Evolutionary conservation across 2,329 filamentous ascomycete species (phyloP).

Genomic region (Rhinocladiella similis): DNA sequence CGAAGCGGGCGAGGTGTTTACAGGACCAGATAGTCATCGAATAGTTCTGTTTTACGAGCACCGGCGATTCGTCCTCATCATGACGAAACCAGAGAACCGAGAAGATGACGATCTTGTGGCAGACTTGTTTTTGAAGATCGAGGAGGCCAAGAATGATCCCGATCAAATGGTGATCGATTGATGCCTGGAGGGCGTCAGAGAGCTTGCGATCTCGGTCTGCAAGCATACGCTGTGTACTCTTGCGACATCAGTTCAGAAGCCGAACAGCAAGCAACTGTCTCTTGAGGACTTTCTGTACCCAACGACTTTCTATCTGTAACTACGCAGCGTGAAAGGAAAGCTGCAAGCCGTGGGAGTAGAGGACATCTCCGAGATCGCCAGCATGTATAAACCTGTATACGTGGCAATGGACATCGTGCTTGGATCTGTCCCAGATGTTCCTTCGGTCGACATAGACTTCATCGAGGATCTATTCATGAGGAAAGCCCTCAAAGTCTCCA

Average conservation of each 20-base stretch:
- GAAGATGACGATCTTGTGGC: constrained; percentile 13
- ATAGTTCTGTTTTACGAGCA: constrained; percentile 8
- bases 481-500: constrained; percentile 12
- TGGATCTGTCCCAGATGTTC: background rate
- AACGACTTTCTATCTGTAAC: constrained; percentile 12
- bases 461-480: constrained; percentile 13
- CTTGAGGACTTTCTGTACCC: constrained; percentile 14
- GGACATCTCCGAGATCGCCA: background rate
- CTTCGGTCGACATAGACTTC: too few relatives aligned
- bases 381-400: background rate
- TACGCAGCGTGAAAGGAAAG: constrained; percentile 2
- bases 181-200: constrained; percentile 13
- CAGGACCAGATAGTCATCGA: constrained; percentile 11
- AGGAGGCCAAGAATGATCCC: constrained; percentile 9
- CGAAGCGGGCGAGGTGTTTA: constrained; percentile 10
- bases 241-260: background rate
- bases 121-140: constrained; percentile 11
- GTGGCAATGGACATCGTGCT: background rate
- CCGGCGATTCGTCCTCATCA: constrained; percentile 10
- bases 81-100: constrained; percentile 4
- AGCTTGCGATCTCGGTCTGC: constrained; percentile 10
- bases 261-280: constrained; percentile 1
- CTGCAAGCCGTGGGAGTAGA: constrained; percentile 7
- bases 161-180: constrained; percentile 12
- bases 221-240: background rate